Conservation (phyloP, 495 filamentous ascomycete species). For the Tuber calosporum region DNA sequence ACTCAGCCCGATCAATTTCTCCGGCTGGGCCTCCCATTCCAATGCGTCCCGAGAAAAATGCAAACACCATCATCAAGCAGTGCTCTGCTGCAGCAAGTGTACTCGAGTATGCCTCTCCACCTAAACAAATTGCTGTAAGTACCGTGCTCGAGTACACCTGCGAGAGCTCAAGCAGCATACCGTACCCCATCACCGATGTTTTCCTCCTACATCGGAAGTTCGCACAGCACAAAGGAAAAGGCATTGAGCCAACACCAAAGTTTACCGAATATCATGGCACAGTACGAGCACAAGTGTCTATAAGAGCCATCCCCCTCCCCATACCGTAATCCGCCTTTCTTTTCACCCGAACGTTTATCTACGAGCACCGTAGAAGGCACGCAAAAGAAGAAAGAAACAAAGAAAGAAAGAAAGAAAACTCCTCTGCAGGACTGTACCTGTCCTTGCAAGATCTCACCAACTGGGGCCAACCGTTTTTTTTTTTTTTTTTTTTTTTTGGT, state of each 20-base stretch:
- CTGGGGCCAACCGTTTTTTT: conserved; percentile 7
- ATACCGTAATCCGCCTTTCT: not conserved
- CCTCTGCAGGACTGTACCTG: conserved; percentile 17
- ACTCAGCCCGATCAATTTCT: not conserved
- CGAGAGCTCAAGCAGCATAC: not conserved
- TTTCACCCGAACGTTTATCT: conserved; percentile 10
- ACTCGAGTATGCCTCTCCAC: conserved; percentile 8
- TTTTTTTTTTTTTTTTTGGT: conserved; percentile 12
- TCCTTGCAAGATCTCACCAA: conserved; percentile 8
- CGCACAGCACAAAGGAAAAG: not conserved
- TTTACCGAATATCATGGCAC: conserved; percentile 1
- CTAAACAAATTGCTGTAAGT: not conserved
- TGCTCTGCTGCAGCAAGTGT: not conserved
- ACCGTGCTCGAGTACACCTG: conserved; percentile 9
- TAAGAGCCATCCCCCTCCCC: not conserved
- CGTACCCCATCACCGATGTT: conserved; percentile 5
- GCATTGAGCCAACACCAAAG: conserved; percentile 1
- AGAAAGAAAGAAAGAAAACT: conserved; percentile 3
- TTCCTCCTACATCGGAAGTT: not conserved
- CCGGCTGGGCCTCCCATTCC: conserved; percentile 8
- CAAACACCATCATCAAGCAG: not conserved
- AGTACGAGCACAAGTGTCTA: too few species aligned
- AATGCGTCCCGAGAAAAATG: conserved; percentile 2
- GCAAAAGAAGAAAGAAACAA: conserved; percentile 4
- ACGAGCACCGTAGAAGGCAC: not conserved